A percentile compares a stretch with the other conserved stretches of the same genome.
Evolutionary conservation across 192 early-diverging fungal genomes (phyloP).

Genomic region (Coemansia sp.): DNA sequence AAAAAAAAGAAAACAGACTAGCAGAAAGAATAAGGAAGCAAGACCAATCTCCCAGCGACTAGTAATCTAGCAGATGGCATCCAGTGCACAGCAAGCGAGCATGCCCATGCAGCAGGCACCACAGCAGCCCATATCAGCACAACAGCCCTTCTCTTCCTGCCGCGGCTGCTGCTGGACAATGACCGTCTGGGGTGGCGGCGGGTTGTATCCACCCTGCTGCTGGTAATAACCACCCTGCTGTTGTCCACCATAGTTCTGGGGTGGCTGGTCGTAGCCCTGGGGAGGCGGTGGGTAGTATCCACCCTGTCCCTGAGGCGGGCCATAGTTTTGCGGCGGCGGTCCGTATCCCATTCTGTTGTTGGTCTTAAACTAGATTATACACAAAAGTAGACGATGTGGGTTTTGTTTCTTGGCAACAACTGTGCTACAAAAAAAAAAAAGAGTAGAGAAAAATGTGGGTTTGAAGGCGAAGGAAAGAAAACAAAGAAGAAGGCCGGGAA

Average conservation of each 20-base stretch:
- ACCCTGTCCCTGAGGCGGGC: conserved; percentile 4
- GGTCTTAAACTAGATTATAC: not conserved
- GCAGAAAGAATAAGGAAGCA: not conserved
- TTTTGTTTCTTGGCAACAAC: not conserved
- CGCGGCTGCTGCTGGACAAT: conserved; percentile 9
- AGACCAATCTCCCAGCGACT: not conserved
- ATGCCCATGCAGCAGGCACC: conserved; percentile 12
- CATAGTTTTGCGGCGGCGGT: not conserved
- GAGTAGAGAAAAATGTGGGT: not conserved
- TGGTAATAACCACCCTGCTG: not conserved
- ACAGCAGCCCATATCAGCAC: conserved; percentile 3
- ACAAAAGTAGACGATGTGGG: not conserved
- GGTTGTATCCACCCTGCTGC: too few relatives aligned
- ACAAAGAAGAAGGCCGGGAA: not conserved
- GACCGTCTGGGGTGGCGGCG: conserved; percentile 3
- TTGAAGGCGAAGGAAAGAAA: not conserved
- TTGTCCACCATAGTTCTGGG: not conserved
- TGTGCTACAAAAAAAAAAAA: not conserved
- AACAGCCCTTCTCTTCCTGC: not conserved
- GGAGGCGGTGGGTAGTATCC: conserved; percentile 7
- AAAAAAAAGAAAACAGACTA: conserved; percentile 10
- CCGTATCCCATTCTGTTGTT: not conserved
- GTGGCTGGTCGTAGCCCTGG: not conserved
- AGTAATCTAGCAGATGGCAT: conserved; percentile 5
- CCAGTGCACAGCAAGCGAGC: conserved; percentile 7